These are phyloP conservation scores for Piromyces finnis DNA, from an alignment of 192 early-diverging fungal species.

Conservation along the genomic window DNA sequence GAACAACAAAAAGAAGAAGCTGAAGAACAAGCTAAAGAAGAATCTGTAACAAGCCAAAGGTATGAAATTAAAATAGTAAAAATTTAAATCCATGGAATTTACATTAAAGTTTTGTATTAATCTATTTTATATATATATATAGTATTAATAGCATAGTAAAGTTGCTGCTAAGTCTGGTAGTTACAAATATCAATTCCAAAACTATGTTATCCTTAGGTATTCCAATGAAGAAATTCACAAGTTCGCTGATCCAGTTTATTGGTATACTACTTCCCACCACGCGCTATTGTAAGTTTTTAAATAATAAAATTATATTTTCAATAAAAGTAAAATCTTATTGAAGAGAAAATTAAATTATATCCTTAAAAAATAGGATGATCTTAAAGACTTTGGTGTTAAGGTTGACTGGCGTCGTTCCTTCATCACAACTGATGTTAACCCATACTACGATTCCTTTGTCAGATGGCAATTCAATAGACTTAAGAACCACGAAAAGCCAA, in stretches of 20 bases:
- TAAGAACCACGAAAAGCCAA: conserved; percentile 27
- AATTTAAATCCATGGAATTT: too few relatives aligned
- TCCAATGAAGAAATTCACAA: conserved; percentile 73
- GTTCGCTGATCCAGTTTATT: conserved; percentile 79
- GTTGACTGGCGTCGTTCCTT: conserved; percentile 94
- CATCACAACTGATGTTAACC: conserved; percentile 94
- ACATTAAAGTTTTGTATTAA: too few relatives aligned
- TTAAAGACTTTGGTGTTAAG: conserved; percentile 30
- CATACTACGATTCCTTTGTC: conserved; percentile 95
- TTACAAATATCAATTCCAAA: conserved; percentile 86
- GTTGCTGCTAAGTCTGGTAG: conserved; percentile 68
- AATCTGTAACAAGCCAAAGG: conserved; percentile 8
- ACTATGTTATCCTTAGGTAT: conserved; percentile 84
- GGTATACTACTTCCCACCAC: conserved; percentile 88
- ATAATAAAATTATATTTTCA: too few relatives aligned
- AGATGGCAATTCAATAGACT: conserved; percentile 96
- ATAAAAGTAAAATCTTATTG: too few relatives aligned
- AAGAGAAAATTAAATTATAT: too few relatives aligned
- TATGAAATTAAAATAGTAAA: too few relatives aligned
- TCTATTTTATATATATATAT: too few relatives aligned
- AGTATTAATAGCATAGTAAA: conserved; percentile 60
- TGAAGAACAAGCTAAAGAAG: conserved; percentile 12
- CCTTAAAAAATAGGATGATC: conserved; percentile 15
- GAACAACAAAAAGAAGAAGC: conserved; percentile 11
- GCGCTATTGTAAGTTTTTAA: conserved; percentile 40